These are phyloP conservation scores for Mortierella claussenii DNA, from an alignment of 192 early-diverging fungal species.

Conservation along the genomic window DNA sequence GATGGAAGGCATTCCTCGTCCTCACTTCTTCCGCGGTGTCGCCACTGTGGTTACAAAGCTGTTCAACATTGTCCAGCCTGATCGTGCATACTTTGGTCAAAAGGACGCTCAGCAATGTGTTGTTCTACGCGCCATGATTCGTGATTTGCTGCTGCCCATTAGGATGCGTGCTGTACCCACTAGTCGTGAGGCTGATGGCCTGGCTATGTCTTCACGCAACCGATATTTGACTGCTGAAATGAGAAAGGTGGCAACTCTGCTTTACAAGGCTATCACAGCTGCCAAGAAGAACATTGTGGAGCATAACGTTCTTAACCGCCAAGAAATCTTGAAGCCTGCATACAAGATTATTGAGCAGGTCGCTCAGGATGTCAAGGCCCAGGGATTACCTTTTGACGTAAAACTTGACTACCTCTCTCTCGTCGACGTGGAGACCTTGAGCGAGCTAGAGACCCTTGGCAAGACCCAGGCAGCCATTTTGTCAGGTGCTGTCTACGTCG, in stretches of 20 bases:
- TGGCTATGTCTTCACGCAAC: slow-evolving; percentile 94
- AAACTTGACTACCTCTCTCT: slow-evolving; percentile 90
- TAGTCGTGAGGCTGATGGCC: slow-evolving; percentile 79
- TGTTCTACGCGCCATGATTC: slow-evolving; percentile 80
- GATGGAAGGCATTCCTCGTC: slow-evolving; percentile 92
- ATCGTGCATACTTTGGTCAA: slow-evolving; percentile 91
- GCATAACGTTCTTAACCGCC: slow-evolving; percentile 44
- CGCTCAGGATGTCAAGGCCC: slow-evolving; percentile 44
- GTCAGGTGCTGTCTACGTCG: slow-evolving; percentile 86
- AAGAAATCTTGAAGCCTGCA: slow-evolving; percentile 59
- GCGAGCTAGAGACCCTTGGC: slow-evolving; percentile 65
- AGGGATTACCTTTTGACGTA: slow-evolving; percentile 59
- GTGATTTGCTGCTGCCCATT: slow-evolving; percentile 86
- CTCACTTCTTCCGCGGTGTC: slow-evolving; percentile 97
- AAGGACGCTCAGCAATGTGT: slow-evolving; percentile 98
- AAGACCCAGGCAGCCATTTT: slow-evolving; percentile 76
- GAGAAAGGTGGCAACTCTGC: slow-evolving; percentile 72
- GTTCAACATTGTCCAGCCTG: slow-evolving; percentile 89
- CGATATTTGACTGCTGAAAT: slow-evolving; percentile 81
- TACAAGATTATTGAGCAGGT: slow-evolving; percentile 61
- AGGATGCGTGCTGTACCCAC: slow-evolving; percentile 79
- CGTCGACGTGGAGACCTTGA: slow-evolving; percentile 73
- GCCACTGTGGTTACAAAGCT: slow-evolving; percentile 95
- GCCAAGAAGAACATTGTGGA: slow-evolving; percentile 62
- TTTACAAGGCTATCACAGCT: slow-evolving; percentile 74